Percentiles rank a stretch among this genome's conserved stretches.
Evolutionary conservation across 2,329 filamentous ascomycete species (phyloP).

Genomic region (Knufia petricola): DNA sequence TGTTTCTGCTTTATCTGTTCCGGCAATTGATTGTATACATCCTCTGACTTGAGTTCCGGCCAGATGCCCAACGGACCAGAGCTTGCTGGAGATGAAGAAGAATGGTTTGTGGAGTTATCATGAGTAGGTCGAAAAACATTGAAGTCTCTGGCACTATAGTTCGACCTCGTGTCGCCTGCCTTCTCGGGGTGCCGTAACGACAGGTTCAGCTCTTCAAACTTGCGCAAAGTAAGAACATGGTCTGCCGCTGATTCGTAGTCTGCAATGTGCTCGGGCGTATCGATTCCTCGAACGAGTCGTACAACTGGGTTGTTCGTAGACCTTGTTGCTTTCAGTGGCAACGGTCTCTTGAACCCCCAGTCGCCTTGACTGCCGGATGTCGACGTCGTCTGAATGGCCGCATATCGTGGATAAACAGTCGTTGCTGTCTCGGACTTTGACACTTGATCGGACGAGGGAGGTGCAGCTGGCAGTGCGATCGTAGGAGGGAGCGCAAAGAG

Average conservation of each 20-base stretch:
- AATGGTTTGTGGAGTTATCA: constrained; percentile 19
- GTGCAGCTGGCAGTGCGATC: constrained; percentile 52
- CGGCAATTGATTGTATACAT: not conserved
- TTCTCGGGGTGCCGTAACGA: constrained; percentile 31
- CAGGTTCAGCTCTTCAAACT: constrained; percentile 75
- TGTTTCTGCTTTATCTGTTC: constrained; percentile 1
- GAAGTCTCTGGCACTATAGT: not conserved
- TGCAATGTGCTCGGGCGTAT: constrained; percentile 79
- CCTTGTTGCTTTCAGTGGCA: constrained; percentile 67
- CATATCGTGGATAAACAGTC: constrained; percentile 66
- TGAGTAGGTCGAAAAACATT: constrained; percentile 27
- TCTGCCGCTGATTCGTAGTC: constrained; percentile 78
- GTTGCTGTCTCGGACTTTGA: constrained; percentile 61
- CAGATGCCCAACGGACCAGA: not conserved
- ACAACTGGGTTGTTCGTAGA: constrained; percentile 65
- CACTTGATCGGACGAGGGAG: constrained; percentile 39
- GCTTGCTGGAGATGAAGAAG: not conserved
- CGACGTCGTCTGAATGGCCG: constrained; percentile 68
- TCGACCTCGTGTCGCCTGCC: constrained; percentile 4
- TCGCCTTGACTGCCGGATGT: constrained; percentile 68
- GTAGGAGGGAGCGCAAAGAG: constrained; percentile 79
- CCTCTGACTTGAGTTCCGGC: not conserved
- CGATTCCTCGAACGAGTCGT: constrained; percentile 60
- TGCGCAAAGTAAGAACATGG: constrained; percentile 68
- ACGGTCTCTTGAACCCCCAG: constrained; percentile 81